phyloP scores from a whole-genome alignment of 1,284 basidiomycete genomes.

The Gymnopus androsaceus region DNA sequence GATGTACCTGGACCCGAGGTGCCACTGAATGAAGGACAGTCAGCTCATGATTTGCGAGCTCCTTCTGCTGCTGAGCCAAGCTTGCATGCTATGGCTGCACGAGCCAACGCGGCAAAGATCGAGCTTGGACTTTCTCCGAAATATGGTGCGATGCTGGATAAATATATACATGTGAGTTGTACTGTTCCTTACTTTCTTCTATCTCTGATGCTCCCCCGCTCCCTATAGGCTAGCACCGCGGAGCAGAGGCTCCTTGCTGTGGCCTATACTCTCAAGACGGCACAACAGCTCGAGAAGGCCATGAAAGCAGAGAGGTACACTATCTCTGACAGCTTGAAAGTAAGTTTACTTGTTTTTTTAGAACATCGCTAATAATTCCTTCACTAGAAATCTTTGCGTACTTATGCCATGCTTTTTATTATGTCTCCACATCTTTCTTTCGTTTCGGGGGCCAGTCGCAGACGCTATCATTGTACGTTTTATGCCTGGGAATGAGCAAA shows the following conservation, averaged over 20 bases:
- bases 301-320: background rate
- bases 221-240: background rate
- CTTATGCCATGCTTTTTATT: background rate
- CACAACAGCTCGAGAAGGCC: background rate
- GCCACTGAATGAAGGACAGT: background rate
- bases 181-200: background rate
- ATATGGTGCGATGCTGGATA: background rate
- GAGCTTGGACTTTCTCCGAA: background rate
- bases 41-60: background rate
- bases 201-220: too few relatives aligned
- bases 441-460: background rate
- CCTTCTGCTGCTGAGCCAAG: too few relatives aligned
- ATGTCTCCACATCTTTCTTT: background rate
- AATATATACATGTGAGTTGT: background rate
- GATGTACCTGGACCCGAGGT: too few relatives aligned
- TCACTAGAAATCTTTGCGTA: background rate
- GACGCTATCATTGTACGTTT: background rate
- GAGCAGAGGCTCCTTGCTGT: background rate
- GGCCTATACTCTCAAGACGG: background rate
- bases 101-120: background rate
- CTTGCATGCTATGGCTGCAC: background rate
- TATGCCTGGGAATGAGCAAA: too few relatives aligned
- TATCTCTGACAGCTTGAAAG: background rate
- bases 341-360: background rate
- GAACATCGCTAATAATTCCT: background rate